A percentile compares a stretch with the other conserved stretches of the same genome.
phyloP scores from a whole-genome alignment of 495 filamentous ascomycete genomes.

The Sphaerosporella brunnea region DNA sequence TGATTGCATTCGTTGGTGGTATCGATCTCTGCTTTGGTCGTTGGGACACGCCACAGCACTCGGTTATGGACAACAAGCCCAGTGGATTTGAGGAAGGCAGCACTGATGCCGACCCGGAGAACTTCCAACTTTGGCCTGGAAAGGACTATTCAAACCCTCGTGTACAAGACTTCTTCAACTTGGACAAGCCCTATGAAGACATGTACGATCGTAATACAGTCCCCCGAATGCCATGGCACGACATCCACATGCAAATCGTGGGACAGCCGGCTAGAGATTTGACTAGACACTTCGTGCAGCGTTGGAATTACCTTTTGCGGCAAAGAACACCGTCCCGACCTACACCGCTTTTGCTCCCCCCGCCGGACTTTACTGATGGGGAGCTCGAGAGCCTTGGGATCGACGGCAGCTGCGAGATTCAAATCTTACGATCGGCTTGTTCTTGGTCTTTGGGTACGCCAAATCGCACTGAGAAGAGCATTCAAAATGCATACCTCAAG shows the following conservation, averaged over 20 bases:
- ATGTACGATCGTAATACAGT: conserved; percentile 89
- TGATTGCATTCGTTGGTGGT: conserved; percentile 85
- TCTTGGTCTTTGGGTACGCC: conserved; percentile 85
- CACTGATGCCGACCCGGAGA: conserved; percentile 63
- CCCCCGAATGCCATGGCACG: conserved; percentile 96
- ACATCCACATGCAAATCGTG: conserved; percentile 96
- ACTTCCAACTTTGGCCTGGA: conserved; percentile 91
- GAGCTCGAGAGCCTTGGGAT: conserved; percentile 79
- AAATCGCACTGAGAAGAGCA: conserved; percentile 70
- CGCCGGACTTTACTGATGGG: conserved; percentile 69
- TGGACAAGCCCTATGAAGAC: conserved; percentile 92
- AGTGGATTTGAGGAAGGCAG: conserved; percentile 75
- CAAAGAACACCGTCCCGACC: conserved; percentile 86
- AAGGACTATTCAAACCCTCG: conserved; percentile 98
- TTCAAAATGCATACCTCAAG: conserved; percentile 88
- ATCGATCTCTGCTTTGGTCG: conserved; percentile 95
- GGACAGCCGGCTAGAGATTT: conserved; percentile 90
- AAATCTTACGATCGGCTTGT: conserved; percentile 77
- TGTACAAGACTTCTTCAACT: conserved; percentile 81
- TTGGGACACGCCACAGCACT: conserved; percentile 92
- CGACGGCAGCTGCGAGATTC: conserved; percentile 84
- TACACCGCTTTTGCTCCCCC: conserved; percentile 81
- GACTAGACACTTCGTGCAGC: conserved; percentile 92
- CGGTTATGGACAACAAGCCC: conserved; percentile 76
- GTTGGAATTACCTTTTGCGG: conserved; percentile 95